Evolutionary conservation across 2,329 filamentous ascomycete species (phyloP), one percentile per base, ranked within the genome.

Genomic region (Ceratocystis variospora): DNA sequence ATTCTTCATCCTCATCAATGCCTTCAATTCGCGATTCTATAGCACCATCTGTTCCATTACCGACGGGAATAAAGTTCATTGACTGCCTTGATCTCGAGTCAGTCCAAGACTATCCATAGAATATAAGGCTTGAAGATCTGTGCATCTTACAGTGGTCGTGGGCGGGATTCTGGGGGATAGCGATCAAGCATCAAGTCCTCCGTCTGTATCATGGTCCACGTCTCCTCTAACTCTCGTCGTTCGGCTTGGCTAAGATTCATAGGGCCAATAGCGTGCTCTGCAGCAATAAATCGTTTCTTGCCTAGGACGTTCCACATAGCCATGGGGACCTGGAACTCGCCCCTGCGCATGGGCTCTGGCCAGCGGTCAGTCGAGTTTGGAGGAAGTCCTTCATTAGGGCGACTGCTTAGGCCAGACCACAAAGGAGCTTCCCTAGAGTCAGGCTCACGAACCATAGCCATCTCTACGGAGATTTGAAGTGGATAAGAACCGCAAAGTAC

Each of bases 161-260:
- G 67, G 22, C 64, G 65, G 28, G 67, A 65, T 22, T 68, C 67
- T 10, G 67, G 67, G 6, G 67, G 67, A 31, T 68, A 68, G 15
- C 67, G 63, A 63, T 68, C 67, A 48, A 66, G 66, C 22, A 61
- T 65, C 55, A 68, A 57, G 50, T 68, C 67, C 22, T 68, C 63
- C 17, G 67, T 68, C 44, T 68, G 67, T 37, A 68, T 57, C 67
- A 68, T 68, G 44, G 67, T 68, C 67, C 67, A 66, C 0, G 67
- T 68, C 61, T 68, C 67, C 64, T 68, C 67, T 6, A 68, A 64
- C 55, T 68, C 67, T 53, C 67, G 41, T 17, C 64, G 50, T 37
- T 68, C 67, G 41, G 67, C 61, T 8, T 66, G 63, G 33, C 67
- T 68, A 22, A 68, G 44, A 17, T 68, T 68, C 37, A 61, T 53